Conservation (phyloP, 2,329 filamentous ascomycete genomes). For the Xylaria sp. region DNA sequence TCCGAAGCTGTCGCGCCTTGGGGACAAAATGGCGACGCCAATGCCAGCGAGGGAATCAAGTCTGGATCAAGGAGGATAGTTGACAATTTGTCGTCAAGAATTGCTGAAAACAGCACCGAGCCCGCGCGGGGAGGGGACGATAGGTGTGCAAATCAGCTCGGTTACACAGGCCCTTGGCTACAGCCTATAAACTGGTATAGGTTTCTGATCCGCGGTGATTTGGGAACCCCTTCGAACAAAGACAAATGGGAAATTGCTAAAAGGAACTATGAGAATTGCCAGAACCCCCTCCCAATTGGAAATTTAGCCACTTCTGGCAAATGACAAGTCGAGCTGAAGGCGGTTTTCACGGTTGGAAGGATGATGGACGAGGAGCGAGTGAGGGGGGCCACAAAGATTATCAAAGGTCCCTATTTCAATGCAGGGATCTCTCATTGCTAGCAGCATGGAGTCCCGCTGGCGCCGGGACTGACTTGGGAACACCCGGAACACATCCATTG, state of each 20-base stretch:
- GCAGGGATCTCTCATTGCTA: constrained; percentile 33
- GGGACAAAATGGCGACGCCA: constrained; percentile 14
- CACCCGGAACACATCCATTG: constrained; percentile 26
- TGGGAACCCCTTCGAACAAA: background rate
- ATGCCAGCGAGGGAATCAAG: background rate
- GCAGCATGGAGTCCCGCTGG: constrained; percentile 24
- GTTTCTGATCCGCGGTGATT: background rate
- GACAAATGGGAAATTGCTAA: constrained; percentile 7
- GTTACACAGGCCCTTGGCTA: constrained; percentile 34
- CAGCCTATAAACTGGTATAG: constrained; percentile 19
- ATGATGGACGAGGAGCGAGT: constrained; percentile 27
- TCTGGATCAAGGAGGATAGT: background rate
- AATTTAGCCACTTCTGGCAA: constrained; percentile 33
- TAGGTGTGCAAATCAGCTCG: background rate
- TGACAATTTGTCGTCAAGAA: constrained; percentile 10
- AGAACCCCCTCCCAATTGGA: constrained; percentile 1
- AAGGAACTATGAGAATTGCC: constrained; percentile 18
- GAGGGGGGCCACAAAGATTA: constrained; percentile 32
- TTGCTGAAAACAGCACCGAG: constrained; percentile 8
- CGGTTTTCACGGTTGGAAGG: constrained; percentile 20
- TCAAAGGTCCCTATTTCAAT: constrained; percentile 24
- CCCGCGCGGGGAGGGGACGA: background rate
- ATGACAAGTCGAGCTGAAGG: constrained; percentile 25
- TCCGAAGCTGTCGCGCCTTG: constrained; percentile 2
- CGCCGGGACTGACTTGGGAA: constrained; percentile 24